phyloP scores from a whole-genome alignment of 129 eudicot genomes.

The Apium graveolens region DNA sequence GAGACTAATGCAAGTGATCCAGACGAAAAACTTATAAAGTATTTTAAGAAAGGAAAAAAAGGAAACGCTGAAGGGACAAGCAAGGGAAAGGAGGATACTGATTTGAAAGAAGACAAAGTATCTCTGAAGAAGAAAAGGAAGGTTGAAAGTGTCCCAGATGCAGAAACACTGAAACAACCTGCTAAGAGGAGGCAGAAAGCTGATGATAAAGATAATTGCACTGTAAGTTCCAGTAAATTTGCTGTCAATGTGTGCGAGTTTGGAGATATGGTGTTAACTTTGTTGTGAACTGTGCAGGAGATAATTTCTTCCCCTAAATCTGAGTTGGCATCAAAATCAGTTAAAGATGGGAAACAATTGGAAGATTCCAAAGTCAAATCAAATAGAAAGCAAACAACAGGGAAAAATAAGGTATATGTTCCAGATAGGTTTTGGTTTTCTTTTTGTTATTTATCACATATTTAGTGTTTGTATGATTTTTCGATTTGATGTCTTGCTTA shows the following conservation, averaged over 20 bases:
- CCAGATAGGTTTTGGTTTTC: not conserved
- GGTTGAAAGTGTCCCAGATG: not conserved
- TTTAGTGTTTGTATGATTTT: not conserved
- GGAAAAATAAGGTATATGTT: not conserved
- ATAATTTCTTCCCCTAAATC: not conserved
- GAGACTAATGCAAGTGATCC: not conserved
- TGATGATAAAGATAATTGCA: not conserved
- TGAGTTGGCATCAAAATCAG: not conserved
- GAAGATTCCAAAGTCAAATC: not conserved
- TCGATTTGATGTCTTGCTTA: not conserved
- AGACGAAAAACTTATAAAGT: slow-evolving; percentile 1
- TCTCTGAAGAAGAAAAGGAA: not conserved
- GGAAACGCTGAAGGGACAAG: not conserved
- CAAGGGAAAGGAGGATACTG: slow-evolving; percentile 1
- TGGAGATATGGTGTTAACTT: not conserved
- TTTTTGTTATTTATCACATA: not conserved
- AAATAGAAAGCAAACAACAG: not conserved
- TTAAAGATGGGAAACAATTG: not conserved
- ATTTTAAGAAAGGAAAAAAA: not conserved
- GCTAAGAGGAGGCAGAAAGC: not conserved
- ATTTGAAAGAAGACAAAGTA: not conserved
- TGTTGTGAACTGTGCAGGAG: slow-evolving; percentile 5
- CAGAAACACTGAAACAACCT: not conserved
- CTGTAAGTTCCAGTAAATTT: not conserved
- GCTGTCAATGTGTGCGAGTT: not conserved